Evolutionary conservation across 306 rosid species (phyloP), one percentile per base, ranked within the genome.

Genomic region (Hippophae gyantsensis): DNA sequence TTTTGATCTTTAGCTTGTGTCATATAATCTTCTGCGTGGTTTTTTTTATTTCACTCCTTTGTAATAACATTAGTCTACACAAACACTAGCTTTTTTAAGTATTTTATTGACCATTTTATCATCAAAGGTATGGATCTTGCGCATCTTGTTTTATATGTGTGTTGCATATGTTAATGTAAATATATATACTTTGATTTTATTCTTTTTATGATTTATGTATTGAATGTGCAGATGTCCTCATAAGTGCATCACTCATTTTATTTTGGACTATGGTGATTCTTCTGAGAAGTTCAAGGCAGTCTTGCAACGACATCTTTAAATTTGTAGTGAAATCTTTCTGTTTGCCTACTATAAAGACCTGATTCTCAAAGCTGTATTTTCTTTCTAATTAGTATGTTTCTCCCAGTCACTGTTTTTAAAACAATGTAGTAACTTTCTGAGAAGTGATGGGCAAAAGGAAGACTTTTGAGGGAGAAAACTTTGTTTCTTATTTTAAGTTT

Each of bases 241-340:
- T 83, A 80, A 83, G 80, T 83, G 84, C 84, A 78, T 84, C 90
- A 80, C 78, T 69, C 82, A 58, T 81, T 81, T 84, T 56, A 74
- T 81, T 84, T 84, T 84, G 86, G 90, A 84, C 86, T 77, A 78
- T 55, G 90, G 79, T 76, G 90, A 84, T 84, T 73, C 90, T 81
- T 81, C 90, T 81, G 90, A 84, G 38, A 84, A 78, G 90, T 84
- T 78, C 81, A 73, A 59, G 78, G 81, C 86, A 67, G 73, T 75
- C 75, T 78, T 84, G 60, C 86, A 84, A 84, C 81, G 69, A 84
- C 80, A 72, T 79, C 74, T 81, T 84, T 81, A 75, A 78, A 68
- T 75, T 60, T 81, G 84, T 78, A 73, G 62, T 13, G 54, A 68
- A 75, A 58, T 43, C 59, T 56, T 58, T 48, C 73, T 66, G 67